A percentile compares a stretch with the other conserved stretches of the same genome.
These are phyloP conservation scores for Bimuria novae-zelandiae DNA, from an alignment of 2,329 filamentous ascomycete species.

Conservation along the genomic window DNA sequence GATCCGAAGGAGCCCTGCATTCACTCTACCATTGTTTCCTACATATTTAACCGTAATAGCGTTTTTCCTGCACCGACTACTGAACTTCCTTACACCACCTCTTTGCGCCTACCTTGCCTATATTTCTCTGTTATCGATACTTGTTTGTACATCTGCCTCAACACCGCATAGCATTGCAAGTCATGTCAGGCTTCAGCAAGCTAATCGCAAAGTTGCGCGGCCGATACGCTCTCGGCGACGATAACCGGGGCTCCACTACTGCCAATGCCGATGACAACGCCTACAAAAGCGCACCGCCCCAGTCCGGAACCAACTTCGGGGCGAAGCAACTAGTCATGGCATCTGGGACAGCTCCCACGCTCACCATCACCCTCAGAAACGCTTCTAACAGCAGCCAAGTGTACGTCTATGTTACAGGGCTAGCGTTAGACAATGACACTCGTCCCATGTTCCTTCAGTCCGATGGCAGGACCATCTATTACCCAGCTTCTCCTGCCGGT, in stretches of 20 bases:
- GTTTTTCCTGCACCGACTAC: conserved; percentile 14
- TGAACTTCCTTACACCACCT: conserved; percentile 17
- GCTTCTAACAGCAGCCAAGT: conserved; percentile 63
- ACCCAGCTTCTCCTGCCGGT: conserved; percentile 62
- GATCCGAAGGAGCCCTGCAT: conserved; percentile 21
- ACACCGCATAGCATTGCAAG: conserved; percentile 15
- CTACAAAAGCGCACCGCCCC: conserved; percentile 9
- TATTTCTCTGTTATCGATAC: conserved; percentile 12
- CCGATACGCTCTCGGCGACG: conserved; percentile 5
- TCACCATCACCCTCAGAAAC: conserved; percentile 69
- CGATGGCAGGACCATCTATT: conserved; percentile 69
- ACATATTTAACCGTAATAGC: conserved; percentile 22
- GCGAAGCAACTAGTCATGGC: conserved; percentile 24
- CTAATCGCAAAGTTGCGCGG: conserved; percentile 31
- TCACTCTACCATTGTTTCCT: conserved; percentile 14
- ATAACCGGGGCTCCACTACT: conserved; percentile 14
- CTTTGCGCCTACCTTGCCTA: conserved; percentile 1
- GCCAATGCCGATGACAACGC: conserved; percentile 3
- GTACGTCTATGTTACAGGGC: conserved; percentile 74
- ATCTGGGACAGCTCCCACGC: conserved; percentile 44
- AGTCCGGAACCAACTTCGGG: background rate
- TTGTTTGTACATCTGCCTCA: conserved; percentile 1
- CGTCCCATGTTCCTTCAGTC: conserved; percentile 65
- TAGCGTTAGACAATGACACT: conserved; percentile 63
- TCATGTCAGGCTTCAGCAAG: conserved; percentile 33